A percentile compares a stretch with the other conserved stretches of the same genome.
Evolutionary conservation across 345 rosid genomes (phyloP).

Genomic region (Clausena lansium): DNA sequence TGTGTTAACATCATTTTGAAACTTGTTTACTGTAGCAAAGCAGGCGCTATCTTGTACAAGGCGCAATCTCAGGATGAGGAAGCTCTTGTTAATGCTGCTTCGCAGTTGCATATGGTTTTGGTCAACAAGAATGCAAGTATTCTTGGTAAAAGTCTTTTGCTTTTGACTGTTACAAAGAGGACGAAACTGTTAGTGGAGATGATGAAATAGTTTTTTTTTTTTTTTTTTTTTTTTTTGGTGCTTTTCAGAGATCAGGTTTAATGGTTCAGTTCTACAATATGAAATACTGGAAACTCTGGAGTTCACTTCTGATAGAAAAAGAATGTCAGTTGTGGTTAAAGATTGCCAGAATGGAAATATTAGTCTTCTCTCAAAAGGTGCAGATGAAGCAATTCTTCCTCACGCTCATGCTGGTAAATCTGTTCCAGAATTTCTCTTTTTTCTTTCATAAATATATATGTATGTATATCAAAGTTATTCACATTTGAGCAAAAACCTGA

Average conservation of each 20-base stretch:
- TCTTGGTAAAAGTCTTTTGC: conserved; percentile 55
- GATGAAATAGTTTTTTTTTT: conserved; percentile 16
- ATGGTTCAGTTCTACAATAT: conserved; percentile 52
- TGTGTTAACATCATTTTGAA: conserved; percentile 4
- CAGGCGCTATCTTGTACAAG: conserved; percentile 74
- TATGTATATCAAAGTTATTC: background rate
- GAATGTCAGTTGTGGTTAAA: conserved; percentile 91
- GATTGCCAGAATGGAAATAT: conserved; percentile 76
- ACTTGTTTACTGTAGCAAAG: conserved; percentile 53
- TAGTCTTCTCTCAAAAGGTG: conserved; percentile 88
- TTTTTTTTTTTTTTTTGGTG: conserved; percentile 26
- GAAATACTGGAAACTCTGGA: conserved; percentile 87
- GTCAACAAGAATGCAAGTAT: conserved; percentile 61
- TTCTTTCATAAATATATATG: background rate
- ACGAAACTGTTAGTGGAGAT: conserved; percentile 11
- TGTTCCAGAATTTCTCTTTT: conserved; percentile 12
- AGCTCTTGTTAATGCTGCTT: conserved; percentile 96
- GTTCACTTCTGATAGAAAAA: conserved; percentile 96
- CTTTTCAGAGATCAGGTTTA: conserved; percentile 71
- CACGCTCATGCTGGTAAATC: conserved; percentile 62
- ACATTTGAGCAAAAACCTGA: background rate
- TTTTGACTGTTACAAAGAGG: conserved; percentile 20
- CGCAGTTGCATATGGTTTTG: conserved; percentile 79
- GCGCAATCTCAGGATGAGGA: conserved; percentile 99
- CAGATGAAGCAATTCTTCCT: conserved; percentile 96